Evolutionary conservation across 75 land plant species (phyloP), one percentile per base, ranked within the genome.

Genomic region (Sequoiadendron giganteum): DNA sequence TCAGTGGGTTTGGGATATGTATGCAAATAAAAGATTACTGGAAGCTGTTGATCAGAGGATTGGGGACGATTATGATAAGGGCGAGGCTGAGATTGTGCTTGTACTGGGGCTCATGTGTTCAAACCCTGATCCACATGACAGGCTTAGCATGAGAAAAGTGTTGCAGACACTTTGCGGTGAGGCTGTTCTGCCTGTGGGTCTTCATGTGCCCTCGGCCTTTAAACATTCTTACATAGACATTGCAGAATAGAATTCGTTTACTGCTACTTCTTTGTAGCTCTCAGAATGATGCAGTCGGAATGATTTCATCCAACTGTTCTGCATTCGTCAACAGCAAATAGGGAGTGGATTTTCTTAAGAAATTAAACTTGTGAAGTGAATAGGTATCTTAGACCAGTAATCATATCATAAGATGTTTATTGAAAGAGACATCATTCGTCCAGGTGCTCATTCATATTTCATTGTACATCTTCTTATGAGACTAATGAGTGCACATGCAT

Each of bases 51-150:
- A 88, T 38, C 18, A 7, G 1, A 48, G 21, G 54, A 43, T 82
- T 86, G 40, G n/a, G 1, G 88, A 10, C 1, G 84, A 87, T 15
- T 76, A 43, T 78, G 83, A 73, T 6, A n/a, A 3, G 88, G 72
- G 32, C 13, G 88, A 88, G 85, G 55, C 78, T 48, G 87, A 86
- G 76, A 38, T 58, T 16, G 90, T 89, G 5, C n/a, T 92, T 87
- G 87, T 78, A 32, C n/a, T 92, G 84, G 93, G 90, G 19, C 72
- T 92, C 19, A 40, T 88, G 21, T 92, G 93, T 73, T 88, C 86
- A 54, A 88, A 87, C 34, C 84, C 88, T 7, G 54, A 54, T 40
- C 88, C 91, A 1, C 48, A 42, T 39, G 70, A 19, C 68, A 43
- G 93, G 30, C 88, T 87, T 3, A 43, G n/a, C 52, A 92, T 88